Percentiles rank a stretch among this genome's conserved stretches.
These are phyloP conservation scores for Populus davidiana DNA, from an alignment of 345 rosid genomes.

Conservation along the genomic window DNA sequence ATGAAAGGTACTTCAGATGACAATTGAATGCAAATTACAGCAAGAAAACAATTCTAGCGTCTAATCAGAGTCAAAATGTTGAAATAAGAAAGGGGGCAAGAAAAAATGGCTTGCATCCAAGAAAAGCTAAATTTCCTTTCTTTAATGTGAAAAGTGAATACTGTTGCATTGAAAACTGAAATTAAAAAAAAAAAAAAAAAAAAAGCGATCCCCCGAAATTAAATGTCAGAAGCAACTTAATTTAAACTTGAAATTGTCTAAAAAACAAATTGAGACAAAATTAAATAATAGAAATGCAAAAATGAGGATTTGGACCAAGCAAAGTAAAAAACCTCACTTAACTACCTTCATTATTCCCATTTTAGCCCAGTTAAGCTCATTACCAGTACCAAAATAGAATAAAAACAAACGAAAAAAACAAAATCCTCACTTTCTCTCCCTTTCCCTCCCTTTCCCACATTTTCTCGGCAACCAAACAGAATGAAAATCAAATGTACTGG, in stretches of 20 bases:
- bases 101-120: neutral
- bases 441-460: conserved; percentile 8
- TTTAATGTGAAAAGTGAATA: neutral
- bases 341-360: neutral
- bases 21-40: neutral
- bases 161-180: neutral
- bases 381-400: neutral
- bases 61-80: neutral
- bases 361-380: neutral
- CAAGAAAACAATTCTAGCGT: neutral
- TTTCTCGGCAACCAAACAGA: conserved; percentile 1
- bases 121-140: neutral
- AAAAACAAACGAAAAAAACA: neutral
- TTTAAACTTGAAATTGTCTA: neutral
- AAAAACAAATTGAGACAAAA: neutral
- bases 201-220: neutral
- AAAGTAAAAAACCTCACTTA: neutral
- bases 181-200: neutral
- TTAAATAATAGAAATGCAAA: neutral
- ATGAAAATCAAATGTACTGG: neutral
- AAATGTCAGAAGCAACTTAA: neutral
- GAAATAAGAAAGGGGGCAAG: neutral
- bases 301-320: neutral
- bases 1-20: neutral
- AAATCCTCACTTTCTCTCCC: neutral